Evolutionary conservation across 202 grass and related monocot genomes (phyloP).

Genomic region (Digitaria exilis): DNA sequence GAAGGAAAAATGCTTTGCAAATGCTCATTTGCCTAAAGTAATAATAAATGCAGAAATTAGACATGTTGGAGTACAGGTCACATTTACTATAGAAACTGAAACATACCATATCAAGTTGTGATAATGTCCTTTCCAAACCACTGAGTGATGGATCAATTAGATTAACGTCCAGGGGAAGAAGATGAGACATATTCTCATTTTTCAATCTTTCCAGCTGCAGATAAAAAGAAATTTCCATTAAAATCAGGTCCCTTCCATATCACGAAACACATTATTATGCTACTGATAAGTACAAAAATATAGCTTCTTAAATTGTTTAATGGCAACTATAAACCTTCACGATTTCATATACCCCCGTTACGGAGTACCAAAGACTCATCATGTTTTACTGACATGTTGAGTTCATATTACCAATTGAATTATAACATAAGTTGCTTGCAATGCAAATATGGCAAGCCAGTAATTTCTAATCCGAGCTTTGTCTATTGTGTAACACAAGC

Average conservation of each 20-base stretch:
- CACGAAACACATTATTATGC: not conserved
- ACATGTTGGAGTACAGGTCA: conserved; percentile 1
- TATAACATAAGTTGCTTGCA: not conserved
- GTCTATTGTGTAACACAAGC: not conserved
- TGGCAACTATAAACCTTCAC: not conserved
- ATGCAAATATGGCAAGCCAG: not conserved
- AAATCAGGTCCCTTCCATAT: not conserved
- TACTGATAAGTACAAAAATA: conserved; percentile 15
- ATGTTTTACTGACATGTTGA: not conserved
- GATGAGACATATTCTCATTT: conserved; percentile 71
- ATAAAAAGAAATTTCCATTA: conserved; percentile 38
- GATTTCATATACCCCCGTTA: not conserved
- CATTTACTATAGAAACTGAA: conserved; percentile 16
- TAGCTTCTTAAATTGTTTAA: conserved; percentile 15
- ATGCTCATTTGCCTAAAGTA: conserved; percentile 88
- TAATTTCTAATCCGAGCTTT: not conserved
- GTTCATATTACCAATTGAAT: not conserved
- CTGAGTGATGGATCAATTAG: conserved; percentile 66
- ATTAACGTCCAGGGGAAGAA: conserved; percentile 70
- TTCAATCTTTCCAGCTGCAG: conserved; percentile 86
- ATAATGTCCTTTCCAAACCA: conserved; percentile 81
- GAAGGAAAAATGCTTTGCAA: conserved; percentile 74
- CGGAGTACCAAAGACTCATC: not conserved
- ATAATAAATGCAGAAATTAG: conserved; percentile 16
- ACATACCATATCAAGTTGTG: conserved; percentile 85